Percentiles rank a stretch among this genome's conserved stretches.
Evolutionary conservation across 345 rosid species (phyloP).

Genomic region (Erucastrum elatum): DNA sequence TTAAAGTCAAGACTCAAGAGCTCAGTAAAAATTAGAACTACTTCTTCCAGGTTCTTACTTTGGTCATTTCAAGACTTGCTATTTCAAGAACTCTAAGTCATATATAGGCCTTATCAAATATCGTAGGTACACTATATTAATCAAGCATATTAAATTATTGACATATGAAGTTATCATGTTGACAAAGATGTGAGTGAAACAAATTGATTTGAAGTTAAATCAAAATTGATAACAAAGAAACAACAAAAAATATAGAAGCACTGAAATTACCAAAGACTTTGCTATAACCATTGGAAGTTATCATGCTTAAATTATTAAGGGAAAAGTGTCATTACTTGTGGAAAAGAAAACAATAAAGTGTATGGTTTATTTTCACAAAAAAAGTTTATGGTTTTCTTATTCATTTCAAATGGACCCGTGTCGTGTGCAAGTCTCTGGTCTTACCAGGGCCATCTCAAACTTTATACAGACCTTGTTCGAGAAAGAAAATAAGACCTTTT

Average conservation of each 20-base stretch:
- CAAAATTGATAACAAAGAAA: slow-evolving; percentile 19
- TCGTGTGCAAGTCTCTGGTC: too few species aligned
- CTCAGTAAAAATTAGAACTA: not conserved
- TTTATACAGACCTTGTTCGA: too few species aligned
- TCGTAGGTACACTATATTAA: slow-evolving; percentile 38
- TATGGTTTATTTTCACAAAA: not conserved
- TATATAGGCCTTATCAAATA: slow-evolving; percentile 40
- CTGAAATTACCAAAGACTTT: slow-evolving; percentile 29
- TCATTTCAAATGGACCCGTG: too few species aligned
- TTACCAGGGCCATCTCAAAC: too few species aligned
- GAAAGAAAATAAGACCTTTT: too few species aligned
- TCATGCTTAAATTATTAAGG: slow-evolving; percentile 10
- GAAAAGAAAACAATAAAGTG: not conserved
- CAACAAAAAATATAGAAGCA: slow-evolving; percentile 12
- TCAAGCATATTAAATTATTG: slow-evolving; percentile 1
- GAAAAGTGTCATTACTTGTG: slow-evolving; percentile 12
- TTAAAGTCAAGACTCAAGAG: not conserved
- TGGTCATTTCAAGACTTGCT: slow-evolving; percentile 37
- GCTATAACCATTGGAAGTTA: slow-evolving; percentile 30
- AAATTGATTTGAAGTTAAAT: slow-evolving; percentile 14
- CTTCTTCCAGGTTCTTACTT: slow-evolving; percentile 25
- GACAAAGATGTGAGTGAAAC: not conserved
- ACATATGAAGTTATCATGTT: not conserved
- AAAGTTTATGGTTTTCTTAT: too few species aligned
- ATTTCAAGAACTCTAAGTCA: slow-evolving; percentile 38